Conservation (phyloP, 1,284 basidiomycete species). For the Leccinum laetum region DNA sequence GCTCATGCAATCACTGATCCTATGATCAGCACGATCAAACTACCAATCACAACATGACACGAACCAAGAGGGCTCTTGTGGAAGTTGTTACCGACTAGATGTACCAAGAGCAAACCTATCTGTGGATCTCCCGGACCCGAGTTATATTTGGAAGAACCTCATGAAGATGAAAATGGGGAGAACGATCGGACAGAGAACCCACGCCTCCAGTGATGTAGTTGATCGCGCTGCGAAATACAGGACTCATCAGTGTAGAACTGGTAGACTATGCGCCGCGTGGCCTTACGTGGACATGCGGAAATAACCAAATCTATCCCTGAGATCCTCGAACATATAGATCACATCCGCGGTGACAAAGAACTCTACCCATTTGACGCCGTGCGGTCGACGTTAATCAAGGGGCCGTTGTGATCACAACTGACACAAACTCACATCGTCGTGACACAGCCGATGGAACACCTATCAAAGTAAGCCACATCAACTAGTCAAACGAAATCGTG, state of each 20-base stretch:
- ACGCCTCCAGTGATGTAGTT: slow-evolving; percentile 89
- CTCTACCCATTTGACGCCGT: slow-evolving; percentile 94
- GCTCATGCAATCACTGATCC: slow-evolving; percentile 72
- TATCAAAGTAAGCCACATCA: slow-evolving; percentile 91
- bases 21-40: neutral
- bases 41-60: slow-evolving; percentile 17
- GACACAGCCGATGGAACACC: slow-evolving; percentile 93
- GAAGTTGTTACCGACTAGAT: slow-evolving; percentile 94
- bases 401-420: neutral
- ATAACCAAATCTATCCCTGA: slow-evolving; percentile 99
- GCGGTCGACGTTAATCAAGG: neutral
- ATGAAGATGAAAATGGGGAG: slow-evolving; percentile 93
- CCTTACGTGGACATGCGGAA: slow-evolving; percentile 85
- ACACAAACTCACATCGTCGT: slow-evolving; percentile 58
- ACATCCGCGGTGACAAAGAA: slow-evolving; percentile 95
- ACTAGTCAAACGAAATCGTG: slow-evolving; percentile 95
- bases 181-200: slow-evolving; percentile 85
- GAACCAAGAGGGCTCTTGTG: slow-evolving; percentile 80
- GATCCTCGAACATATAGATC: slow-evolving; percentile 98
- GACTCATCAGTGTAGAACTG: slow-evolving; percentile 9
- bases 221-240: slow-evolving; percentile 57
- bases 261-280: slow-evolving; percentile 11
- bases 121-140: slow-evolving; percentile 97
- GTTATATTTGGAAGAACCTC: slow-evolving; percentile 93
- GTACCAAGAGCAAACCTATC: slow-evolving; percentile 99